Conservation (phyloP, 1,139 yeast species). For the Geotrichum europaeum region DNA sequence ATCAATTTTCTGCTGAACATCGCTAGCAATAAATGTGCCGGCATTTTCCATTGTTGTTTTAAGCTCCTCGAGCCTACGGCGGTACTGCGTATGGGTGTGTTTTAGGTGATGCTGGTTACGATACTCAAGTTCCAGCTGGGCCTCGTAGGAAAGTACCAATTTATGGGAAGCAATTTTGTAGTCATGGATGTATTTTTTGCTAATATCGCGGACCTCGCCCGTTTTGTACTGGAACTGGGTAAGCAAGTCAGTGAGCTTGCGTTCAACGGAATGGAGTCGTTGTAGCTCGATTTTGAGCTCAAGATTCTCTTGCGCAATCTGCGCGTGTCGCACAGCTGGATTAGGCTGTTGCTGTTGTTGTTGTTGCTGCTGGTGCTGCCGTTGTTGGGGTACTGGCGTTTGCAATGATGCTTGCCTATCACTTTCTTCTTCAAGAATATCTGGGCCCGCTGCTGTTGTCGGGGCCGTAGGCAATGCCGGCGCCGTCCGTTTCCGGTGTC, state of each 20-base stretch:
- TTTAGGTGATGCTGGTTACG: conserved; percentile 17
- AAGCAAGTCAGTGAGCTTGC: conserved; percentile 22
- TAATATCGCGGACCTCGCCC: conserved; percentile 20
- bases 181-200: conserved; percentile 21
- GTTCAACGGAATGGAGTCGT: conserved; percentile 25
- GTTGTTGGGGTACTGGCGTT: not conserved
- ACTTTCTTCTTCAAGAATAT: not conserved
- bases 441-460: not conserved
- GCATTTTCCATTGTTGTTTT: not conserved
- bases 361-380: not conserved
- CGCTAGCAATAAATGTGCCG: not conserved
- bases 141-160: conserved; percentile 23
- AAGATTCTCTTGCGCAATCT: conserved; percentile 19
- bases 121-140: conserved; percentile 22
- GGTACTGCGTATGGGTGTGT: not conserved
- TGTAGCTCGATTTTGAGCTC: conserved; percentile 27
- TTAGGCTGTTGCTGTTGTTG: not conserved
- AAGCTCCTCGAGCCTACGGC: not conserved
- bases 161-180: conserved; percentile 21
- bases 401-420: not conserved
- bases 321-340: not conserved
- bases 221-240: conserved; percentile 24
- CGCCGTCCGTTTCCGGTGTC: not conserved
- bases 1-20: not conserved
- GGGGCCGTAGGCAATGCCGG: not conserved